phyloP scores from a whole-genome alignment of 371 early-diverging fungal genomes.

The Rhizomucor miehei region DNA sequence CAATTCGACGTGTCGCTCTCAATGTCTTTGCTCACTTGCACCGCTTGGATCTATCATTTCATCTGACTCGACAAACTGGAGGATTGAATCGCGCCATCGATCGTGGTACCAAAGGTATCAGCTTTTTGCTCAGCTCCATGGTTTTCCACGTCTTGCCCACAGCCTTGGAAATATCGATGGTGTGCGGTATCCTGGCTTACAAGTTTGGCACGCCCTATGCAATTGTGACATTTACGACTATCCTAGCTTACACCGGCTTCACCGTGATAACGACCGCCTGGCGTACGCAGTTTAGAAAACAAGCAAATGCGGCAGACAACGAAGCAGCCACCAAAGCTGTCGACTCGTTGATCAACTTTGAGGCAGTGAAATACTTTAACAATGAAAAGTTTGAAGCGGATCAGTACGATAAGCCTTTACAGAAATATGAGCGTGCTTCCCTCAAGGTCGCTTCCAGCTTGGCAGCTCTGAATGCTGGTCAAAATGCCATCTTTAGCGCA shows the following conservation, averaged over 20 bases:
- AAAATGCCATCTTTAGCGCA: conserved; percentile 88
- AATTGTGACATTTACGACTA: conserved; percentile 80
- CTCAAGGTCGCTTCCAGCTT: conserved; percentile 85
- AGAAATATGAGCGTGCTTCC: conserved; percentile 89
- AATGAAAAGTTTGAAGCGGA: conserved; percentile 85
- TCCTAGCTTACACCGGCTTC: conserved; percentile 85
- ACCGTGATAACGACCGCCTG: conserved; percentile 84
- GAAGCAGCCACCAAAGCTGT: conserved; percentile 88
- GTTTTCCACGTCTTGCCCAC: conserved; percentile 95
- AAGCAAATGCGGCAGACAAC: conserved; percentile 94
- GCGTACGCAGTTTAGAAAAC: conserved; percentile 83
- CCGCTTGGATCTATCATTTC: conserved; percentile 83
- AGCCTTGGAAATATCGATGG: conserved; percentile 90
- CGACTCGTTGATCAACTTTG: conserved; percentile 93
- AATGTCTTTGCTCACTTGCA: conserved; percentile 89
- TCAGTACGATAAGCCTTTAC: conserved; percentile 81
- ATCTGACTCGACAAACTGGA: conserved; percentile 91
- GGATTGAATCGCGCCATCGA: conserved; percentile 95
- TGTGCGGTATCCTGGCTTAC: conserved; percentile 89
- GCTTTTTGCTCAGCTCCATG: conserved; percentile 86
- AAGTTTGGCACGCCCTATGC: conserved; percentile 86
- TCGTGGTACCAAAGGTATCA: conserved; percentile 97
- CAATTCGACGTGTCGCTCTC: conserved; percentile 84
- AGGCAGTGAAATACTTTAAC: conserved; percentile 94
- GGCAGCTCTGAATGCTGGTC: conserved; percentile 90